These are phyloP conservation scores for Cyclotella atomus DNA, from an alignment of 108 stramenopile genomes.

Conservation along the genomic window DNA sequence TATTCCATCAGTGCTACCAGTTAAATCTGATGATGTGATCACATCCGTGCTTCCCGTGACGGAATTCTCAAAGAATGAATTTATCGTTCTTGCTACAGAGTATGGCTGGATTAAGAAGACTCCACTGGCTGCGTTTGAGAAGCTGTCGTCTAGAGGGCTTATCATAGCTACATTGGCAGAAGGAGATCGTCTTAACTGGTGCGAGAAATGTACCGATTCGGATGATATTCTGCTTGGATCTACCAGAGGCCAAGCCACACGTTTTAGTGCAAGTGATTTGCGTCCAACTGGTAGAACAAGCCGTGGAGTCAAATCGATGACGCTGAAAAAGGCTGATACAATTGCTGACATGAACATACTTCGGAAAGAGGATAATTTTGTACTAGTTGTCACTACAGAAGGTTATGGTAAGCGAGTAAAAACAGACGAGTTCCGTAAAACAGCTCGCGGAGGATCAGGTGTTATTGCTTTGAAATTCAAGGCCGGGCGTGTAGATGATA, in stretches of 20 bases:
- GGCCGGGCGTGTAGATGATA: conserved; percentile 56
- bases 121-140: conserved; percentile 90
- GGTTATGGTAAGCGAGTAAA: conserved; percentile 93
- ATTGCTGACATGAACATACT: conserved; percentile 89
- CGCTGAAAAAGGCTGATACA: conserved; percentile 79
- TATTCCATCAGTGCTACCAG: conserved; percentile 84
- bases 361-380: conserved; percentile 53
- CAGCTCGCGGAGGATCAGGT: conserved; percentile 81
- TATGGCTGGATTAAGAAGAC: conserved; percentile 95
- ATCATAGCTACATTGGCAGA: conserved; percentile 85
- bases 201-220: conserved; percentile 74
- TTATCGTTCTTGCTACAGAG: conserved; percentile 92
- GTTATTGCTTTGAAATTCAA: conserved; percentile 95
- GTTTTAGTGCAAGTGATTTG: conserved; percentile 75
- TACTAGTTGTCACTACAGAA: conserved; percentile 78
- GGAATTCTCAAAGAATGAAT: conserved; percentile 76
- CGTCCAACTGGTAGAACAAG: conserved; percentile 84
- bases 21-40: conserved; percentile 65
- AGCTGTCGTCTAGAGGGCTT: conserved; percentile 82
- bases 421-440: conserved; percentile 76
- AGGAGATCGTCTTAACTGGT: conserved; percentile 91
- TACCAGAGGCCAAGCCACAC: conserved; percentile 74
- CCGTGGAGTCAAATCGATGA: conserved; percentile 90
- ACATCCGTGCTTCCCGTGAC: conserved; percentile 82
- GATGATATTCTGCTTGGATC: conserved; percentile 90